These are phyloP conservation scores for Xylaria palmicola DNA, from an alignment of 495 filamentous ascomycete species.

Conservation along the genomic window DNA sequence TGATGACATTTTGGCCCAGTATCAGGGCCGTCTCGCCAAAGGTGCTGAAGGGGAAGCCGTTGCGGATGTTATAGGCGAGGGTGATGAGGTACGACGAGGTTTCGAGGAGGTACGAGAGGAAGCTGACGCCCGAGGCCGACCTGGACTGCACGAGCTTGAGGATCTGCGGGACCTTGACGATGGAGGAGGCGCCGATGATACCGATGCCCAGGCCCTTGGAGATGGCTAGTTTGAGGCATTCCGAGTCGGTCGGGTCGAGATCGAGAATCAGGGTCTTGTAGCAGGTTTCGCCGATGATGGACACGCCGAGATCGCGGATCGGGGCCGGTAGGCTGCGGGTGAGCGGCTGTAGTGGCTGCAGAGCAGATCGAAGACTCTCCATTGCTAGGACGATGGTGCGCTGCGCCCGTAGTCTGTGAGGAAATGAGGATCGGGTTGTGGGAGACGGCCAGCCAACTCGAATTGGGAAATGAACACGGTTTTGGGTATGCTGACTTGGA, in stretches of 20 bases:
- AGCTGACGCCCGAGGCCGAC: constrained; percentile 79
- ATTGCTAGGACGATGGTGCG: constrained; percentile 25
- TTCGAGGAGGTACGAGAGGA: constrained; percentile 89
- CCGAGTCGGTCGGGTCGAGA: constrained; percentile 67
- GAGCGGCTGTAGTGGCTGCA: constrained; percentile 79
- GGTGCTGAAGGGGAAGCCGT: constrained; percentile 91
- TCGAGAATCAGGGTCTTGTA: constrained; percentile 80
- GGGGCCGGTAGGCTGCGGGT: constrained; percentile 77
- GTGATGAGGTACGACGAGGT: constrained; percentile 80
- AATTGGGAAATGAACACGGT: background rate
- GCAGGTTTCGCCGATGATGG: constrained; percentile 78
- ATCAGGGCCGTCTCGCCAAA: constrained; percentile 94
- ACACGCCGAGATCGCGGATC: constrained; percentile 69
- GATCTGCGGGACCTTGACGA: constrained; percentile 96
- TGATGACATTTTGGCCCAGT: constrained; percentile 84
- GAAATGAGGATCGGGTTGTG: background rate
- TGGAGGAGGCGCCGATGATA: constrained; percentile 81
- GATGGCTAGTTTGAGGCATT: constrained; percentile 81
- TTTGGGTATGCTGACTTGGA: background rate
- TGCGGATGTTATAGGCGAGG: constrained; percentile 84
- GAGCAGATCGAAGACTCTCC: constrained; percentile 59
- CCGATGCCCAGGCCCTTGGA: constrained; percentile 90
- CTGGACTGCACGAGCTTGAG: constrained; percentile 79
- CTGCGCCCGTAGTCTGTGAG: background rate
- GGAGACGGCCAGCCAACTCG: background rate